Evolutionary conservation across 257 asterid species (phyloP), one percentile per base, ranked within the genome.

Genomic region (Handroanthus guayacan): DNA sequence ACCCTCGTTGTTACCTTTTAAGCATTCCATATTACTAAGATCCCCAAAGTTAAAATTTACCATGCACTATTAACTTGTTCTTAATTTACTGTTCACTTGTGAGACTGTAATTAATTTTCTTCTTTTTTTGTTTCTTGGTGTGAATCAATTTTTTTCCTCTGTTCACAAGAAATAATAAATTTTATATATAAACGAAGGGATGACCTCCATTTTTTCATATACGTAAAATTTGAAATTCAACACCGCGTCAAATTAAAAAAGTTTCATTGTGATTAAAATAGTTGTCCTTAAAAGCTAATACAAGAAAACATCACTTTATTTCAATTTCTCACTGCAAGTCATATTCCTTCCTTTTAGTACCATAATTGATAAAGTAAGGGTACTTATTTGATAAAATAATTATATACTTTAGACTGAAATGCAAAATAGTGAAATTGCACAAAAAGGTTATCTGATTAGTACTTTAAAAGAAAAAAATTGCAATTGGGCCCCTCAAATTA

Each of bases 291-390:
- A 60, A 60, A 60, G 65, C 39, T 61, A 61, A 36, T 11, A 38
- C 67, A 61, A 61, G 16, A 61, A 18, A 16, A 61, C 13, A 20
- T 31, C 67, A 61, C 45, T 61, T 31, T 61, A 37, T 61, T 61
- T 31, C 31, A 61, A 14, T 34, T 61, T 61, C 67, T 31, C 18
- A 34, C 34, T 9, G 41, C 14, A 34, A 61, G 41, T 13, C 41
- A 10, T 31, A 31, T 61, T 61, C 64, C 39, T 25, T 4, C 31
- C 64, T 58, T 58, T 58, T 25, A 20, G 64, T 8, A 58, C 8
- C 39, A 58, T 41, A 58, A 58, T 14, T 39, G 37, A 6, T 17
- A 17, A 25, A 8, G 20, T 25, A 25, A 12, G 64, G 64, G 14
- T 58, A 20, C 3, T 36, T 20, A 25, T 34, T 58, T 20, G n/a